Percentiles rank a stretch among this genome's conserved stretches.
phyloP scores from a whole-genome alignment of 225 moss, liverwort and hornwort species.

The Physcomitrellopsis africana region DNA sequence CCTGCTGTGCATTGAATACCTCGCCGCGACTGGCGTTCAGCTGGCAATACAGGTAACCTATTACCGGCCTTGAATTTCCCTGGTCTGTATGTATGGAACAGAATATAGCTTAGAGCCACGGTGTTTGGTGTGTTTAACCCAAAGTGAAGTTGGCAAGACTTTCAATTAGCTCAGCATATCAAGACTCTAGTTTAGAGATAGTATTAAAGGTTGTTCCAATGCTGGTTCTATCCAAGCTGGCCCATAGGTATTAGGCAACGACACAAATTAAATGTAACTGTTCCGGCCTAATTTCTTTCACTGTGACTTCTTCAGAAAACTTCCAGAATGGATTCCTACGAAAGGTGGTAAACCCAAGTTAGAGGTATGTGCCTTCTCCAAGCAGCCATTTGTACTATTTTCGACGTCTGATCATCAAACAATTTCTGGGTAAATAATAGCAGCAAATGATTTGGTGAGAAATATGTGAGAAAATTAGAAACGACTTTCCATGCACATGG shows the following conservation, averaged over 20 bases:
- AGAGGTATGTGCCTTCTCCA: constrained; percentile 22
- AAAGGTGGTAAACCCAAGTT: constrained; percentile 24
- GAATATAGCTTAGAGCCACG: too few species aligned
- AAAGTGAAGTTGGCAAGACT: neutral
- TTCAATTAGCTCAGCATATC: neutral
- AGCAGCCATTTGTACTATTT: neutral
- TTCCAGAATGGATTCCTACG: constrained; percentile 28
- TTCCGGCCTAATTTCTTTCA: neutral
- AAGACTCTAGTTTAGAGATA: neutral
- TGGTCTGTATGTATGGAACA: too few species aligned
- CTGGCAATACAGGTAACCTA: constrained; percentile 21
- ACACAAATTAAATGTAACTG: too few species aligned
- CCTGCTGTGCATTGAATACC: constrained; percentile 31
- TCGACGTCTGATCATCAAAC: too few species aligned
- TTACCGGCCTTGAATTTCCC: neutral
- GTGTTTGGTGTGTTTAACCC: too few species aligned
- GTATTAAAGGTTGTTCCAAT: neutral
- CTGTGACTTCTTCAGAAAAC: constrained; percentile 25
- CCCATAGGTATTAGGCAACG: neutral
- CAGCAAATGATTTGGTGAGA: neutral
- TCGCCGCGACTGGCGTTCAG: constrained; percentile 24
- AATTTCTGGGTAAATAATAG: neutral
- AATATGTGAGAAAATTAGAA: neutral
- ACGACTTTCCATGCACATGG: constrained; percentile 8
- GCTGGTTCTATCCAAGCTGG: constrained; percentile 8